Evolutionary conservation across 225 moss, liverwort and hornwort species (phyloP).

Genomic region (Asterella californica): DNA sequence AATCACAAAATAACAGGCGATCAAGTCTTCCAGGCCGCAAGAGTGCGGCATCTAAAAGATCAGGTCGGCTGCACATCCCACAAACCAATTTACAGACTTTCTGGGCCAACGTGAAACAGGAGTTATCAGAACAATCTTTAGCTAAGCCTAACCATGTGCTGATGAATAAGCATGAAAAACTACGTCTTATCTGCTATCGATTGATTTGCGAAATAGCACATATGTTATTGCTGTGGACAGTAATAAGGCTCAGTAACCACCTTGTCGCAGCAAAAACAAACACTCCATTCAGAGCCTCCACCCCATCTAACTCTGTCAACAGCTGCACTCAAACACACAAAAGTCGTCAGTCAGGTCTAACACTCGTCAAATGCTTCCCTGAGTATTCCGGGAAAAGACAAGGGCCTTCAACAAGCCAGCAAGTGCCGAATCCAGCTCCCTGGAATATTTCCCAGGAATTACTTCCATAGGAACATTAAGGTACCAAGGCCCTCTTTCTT

Average conservation of each 20-base stretch:
- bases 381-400: no score
- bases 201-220: background rate
- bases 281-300: conserved; percentile 93
- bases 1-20: conserved; percentile 82
- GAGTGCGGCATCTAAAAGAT: conserved; percentile 91
- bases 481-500: background rate
- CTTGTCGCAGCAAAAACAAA: conserved; percentile 98
- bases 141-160: background rate
- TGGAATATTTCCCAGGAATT: no score
- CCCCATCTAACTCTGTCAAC: conserved; percentile 96
- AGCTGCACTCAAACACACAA: conserved; percentile 50
- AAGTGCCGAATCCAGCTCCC: no score
- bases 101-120: no score
- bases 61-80: conserved; percentile 68
- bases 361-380: no score
- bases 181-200: background rate
- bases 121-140: background rate
- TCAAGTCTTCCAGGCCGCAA: conserved; percentile 93
- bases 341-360: no score
- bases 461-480: no score
- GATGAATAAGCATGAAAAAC: background rate
- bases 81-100: no score
- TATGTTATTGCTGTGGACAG: background rate
- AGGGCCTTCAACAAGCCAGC: no score
- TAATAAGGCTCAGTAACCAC: conserved; percentile 24